Base-by-base conservation (phyloP, 139 green algal species). In the Desmodesmus armatus region DNA sequence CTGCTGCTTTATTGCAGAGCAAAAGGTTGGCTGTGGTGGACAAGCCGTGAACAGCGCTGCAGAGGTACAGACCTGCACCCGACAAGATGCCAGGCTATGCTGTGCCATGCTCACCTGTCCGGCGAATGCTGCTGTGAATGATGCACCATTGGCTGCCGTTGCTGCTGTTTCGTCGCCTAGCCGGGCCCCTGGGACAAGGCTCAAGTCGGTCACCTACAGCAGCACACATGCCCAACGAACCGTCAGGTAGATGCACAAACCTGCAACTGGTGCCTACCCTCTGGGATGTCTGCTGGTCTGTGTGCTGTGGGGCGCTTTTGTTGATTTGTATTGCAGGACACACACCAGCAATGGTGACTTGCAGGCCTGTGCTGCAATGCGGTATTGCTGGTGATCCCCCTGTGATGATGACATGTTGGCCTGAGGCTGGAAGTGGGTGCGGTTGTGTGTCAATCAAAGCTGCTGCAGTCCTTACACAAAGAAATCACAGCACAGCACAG, bases 191-290 rank as follows among this genome's bases (percentile, higher is more conserved):
- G 76, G 76, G 3, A 82, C 76, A 21, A 82, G 53, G 55, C 55
- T 82, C 39, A 82, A 25, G 55, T 82, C 76, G 21, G 53, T 71
- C n/a, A 82, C 76, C 76, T 82, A 29, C 44, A 80, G n/a, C n/a
- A 41, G 6, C 63, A 72, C 6, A 41, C 4, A 44, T n/a, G 17
- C 17, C n/a, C 5, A 5, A 17, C 60, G 15, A 29, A 29, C 9
- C n/a, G n/a, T 23, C 63, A 72, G 63, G 21, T 29, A 71, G 29
- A 71, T 2, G 29, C 9, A 23, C 62, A 47, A 17, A 44, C 31
- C n/a, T 7, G 43, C 29, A 27, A 17, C 29, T 17, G 25, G 39
- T 13, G 19, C 60, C 4, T 5, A 69, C 31, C 13, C 62, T 71
- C 13, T 39, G 7, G 13, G 47, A 13, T 21, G 47, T 55, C 7